These are phyloP conservation scores for Termitomyces sp. DNA, from an alignment of 768 basidiomycete genomes.

Conservation along the genomic window DNA sequence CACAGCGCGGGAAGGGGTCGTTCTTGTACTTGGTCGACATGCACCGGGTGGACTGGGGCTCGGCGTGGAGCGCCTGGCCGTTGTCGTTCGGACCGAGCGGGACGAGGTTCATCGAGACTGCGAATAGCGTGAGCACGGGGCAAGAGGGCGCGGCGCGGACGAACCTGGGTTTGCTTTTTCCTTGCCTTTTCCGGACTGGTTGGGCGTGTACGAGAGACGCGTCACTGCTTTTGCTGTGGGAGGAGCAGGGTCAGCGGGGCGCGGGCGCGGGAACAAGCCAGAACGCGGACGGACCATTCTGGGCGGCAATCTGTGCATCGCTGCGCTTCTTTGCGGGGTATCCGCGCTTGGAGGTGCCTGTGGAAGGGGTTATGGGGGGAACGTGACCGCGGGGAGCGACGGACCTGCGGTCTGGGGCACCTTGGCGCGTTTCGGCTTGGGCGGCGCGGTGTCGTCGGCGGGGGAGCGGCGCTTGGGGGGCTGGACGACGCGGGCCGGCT, in stretches of 20 bases:
- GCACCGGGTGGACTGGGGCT: slow-evolving; percentile 75
- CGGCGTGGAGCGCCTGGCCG: slow-evolving; percentile 41
- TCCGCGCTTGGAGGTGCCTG: slow-evolving; percentile 54
- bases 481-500: slow-evolving; percentile 11
- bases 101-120: slow-evolving; percentile 23
- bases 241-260: too few relatives aligned
- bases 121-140: neutral
- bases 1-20: slow-evolving; percentile 74
- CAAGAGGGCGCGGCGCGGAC: neutral
- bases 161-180: slow-evolving; percentile 36
- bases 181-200: slow-evolving; percentile 37
- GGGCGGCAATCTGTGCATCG: slow-evolving; percentile 59
- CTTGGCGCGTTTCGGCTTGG: slow-evolving; percentile 36
- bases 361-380: slow-evolving; percentile 3
- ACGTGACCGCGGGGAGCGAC: neutral
- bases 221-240: slow-evolving; percentile 43
- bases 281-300: slow-evolving; percentile 47
- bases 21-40: slow-evolving; percentile 77
- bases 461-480: slow-evolving; percentile 28
- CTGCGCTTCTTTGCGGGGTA: slow-evolving; percentile 69
- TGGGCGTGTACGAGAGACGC: slow-evolving; percentile 34
- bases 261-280: slow-evolving; percentile 8
- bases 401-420: slow-evolving; percentile 11
- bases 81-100: slow-evolving; percentile 24
- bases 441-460: slow-evolving; percentile 27